Base-by-base conservation (phyloP, 441 rosid genomes). In the Aquilaria agallochum region DNA sequence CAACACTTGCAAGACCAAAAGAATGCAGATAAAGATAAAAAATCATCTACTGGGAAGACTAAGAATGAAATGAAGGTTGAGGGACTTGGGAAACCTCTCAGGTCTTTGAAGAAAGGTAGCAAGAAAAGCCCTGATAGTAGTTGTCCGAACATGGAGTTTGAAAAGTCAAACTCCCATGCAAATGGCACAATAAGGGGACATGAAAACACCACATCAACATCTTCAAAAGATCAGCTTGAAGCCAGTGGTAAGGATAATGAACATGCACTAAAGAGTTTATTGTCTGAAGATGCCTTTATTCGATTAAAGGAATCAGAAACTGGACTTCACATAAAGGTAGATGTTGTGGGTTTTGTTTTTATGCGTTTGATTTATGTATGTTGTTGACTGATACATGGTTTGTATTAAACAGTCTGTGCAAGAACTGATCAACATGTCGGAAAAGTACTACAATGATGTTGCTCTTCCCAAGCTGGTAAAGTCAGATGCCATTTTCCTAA, bases 21-120 rank as follows among this genome's bases (percentile, higher is more conserved):
- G 52, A 89, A 77, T 77, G 67, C 88, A 31, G 96, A 88, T 56
- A 92, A 95, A 56, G 95, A 90, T 63, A 90, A 92, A 79, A 92
- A 95, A 60, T 64, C 69, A 58, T 67, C 80, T 32, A 64, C 34
- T 67, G 94, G 88, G 71, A 95, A 84, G 79, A 69, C 79, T 70
- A 92, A 84, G 83, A 82, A 71, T 65, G 98, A 92, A 72, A 78
- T 95, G 89, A 90, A 92, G 78, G 94, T 95, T 58, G 97, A 95
- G 87, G 99, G 99, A 67, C 98, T 95, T 55, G 98, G 99, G 56
- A 88, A 80, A 60, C 92, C 99, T 65, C 99, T 95, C 50, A 84
- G 80, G 73, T 87, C 95, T 57, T 95, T 95, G 63, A 92, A 79
- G 76, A 82, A 81, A 36, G 3, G 6, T 69, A 79, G 65, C 72